Evolutionary conservation across 75 land plant species (phyloP).

Genomic region (Pseudotsuga menziesii): DNA sequence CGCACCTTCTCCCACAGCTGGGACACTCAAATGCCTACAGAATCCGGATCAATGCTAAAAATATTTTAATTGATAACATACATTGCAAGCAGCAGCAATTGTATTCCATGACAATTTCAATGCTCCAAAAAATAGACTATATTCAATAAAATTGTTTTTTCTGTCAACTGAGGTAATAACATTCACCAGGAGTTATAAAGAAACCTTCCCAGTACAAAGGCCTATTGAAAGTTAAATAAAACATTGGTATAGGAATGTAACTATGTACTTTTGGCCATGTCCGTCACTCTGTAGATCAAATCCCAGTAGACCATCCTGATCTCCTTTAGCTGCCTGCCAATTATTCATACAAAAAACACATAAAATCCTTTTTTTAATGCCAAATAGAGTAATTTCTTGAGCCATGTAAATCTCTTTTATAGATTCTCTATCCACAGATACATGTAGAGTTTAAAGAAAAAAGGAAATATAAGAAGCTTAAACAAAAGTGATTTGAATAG

Average conservation of each 20-base stretch:
- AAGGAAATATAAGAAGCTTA: too few species aligned
- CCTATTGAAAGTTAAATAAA: background rate
- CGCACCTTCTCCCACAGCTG: slow-evolving; percentile 25
- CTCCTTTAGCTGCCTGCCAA: slow-evolving; percentile 66
- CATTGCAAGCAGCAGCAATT: background rate
- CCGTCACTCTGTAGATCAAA: slow-evolving; percentile 94
- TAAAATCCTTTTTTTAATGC: background rate
- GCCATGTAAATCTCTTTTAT: background rate
- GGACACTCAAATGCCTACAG: slow-evolving; percentile 69
- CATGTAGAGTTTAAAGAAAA: too few species aligned
- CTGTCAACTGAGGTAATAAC: background rate
- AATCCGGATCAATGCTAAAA: slow-evolving; percentile 17
- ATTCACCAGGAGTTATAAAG: background rate
- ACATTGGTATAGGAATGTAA: slow-evolving; percentile 4
- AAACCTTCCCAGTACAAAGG: background rate
- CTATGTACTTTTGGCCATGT: slow-evolving; percentile 64
- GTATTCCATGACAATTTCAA: background rate
- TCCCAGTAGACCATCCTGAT: slow-evolving; percentile 83
- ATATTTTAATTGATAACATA: background rate
- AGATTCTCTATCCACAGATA: too few species aligned
- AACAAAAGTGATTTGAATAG: too few species aligned
- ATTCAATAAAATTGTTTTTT: background rate
- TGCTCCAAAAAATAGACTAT: background rate
- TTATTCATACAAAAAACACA: background rate
- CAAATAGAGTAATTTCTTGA: background rate